Conservation (phyloP, 257 asterid species). For the Ilex asprella region DNA sequence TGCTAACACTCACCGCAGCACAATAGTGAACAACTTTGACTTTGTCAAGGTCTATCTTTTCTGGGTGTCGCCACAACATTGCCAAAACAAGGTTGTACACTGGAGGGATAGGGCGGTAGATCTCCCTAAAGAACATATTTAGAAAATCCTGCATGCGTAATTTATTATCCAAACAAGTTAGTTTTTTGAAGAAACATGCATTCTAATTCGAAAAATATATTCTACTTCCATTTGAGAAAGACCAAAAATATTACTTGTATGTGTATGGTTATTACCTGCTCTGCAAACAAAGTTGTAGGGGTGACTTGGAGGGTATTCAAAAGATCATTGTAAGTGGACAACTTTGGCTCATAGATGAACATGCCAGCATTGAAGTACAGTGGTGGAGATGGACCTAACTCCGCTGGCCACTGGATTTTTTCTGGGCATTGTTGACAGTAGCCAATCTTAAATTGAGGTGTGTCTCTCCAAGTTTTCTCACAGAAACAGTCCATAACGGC, state of each 20-base stretch:
- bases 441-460: slow-evolving; percentile 15
- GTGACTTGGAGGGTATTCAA: slow-evolving; percentile 12
- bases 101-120: slow-evolving; percentile 15
- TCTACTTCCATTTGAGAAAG: not conserved
- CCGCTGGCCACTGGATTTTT: slow-evolving; percentile 5
- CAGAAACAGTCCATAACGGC: slow-evolving; percentile 21
- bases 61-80: slow-evolving; percentile 26
- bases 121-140: slow-evolving; percentile 20
- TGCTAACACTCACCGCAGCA: slow-evolving; percentile 13
- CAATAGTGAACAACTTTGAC: slow-evolving; percentile 24
- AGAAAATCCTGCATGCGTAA: not conserved
- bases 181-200: too few species aligned
- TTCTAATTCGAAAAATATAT: too few species aligned
- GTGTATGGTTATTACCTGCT: slow-evolving; percentile 7
- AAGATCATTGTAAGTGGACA: slow-evolving; percentile 7
- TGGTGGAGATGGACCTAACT: slow-evolving; percentile 13
- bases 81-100: slow-evolving; percentile 15
- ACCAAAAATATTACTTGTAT: too few species aligned
- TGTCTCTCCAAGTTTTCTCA: slow-evolving; percentile 13
- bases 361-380: slow-evolving; percentile 21
- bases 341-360: slow-evolving; percentile 14
- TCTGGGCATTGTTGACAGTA: slow-evolving; percentile 18
- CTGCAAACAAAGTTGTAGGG: slow-evolving; percentile 15
- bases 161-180: too few species aligned
- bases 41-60: slow-evolving; percentile 18